phyloP scores from a whole-genome alignment of 139 green algal genomes.

The Coelastrella sp. region DNA sequence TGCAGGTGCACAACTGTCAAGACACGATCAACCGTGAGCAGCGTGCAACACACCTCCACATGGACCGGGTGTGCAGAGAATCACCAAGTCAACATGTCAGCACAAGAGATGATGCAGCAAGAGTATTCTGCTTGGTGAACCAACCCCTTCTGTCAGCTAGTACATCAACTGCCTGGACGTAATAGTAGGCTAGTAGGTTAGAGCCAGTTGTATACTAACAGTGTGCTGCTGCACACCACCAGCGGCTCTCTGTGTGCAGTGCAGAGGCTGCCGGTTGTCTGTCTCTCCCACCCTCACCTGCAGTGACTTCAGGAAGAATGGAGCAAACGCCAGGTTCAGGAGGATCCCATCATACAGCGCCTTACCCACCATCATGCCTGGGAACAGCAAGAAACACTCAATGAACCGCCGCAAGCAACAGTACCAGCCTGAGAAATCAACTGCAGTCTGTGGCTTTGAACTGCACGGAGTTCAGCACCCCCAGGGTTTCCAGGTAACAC shows the following conservation, averaged over 20 bases:
- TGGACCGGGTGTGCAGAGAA: no score
- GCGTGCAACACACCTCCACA: no score
- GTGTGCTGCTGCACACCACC: no score
- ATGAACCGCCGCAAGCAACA: not conserved
- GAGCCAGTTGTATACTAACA: no score
- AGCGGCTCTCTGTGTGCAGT: no score
- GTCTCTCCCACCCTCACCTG: conserved; percentile 51
- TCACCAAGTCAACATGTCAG: no score
- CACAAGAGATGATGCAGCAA: no score
- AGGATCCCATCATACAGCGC: conserved; percentile 88
- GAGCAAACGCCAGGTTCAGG: conserved; percentile 79
- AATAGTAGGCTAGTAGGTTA: no score
- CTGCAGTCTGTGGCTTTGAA: not conserved
- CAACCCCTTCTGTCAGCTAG: no score
- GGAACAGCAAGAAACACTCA: not conserved
- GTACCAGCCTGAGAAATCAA: not conserved
- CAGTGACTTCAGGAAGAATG: conserved; percentile 81
- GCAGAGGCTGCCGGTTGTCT: no score
- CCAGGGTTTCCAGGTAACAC: not conserved
- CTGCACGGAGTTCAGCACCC: not conserved
- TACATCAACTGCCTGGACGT: no score
- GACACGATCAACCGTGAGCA: not conserved
- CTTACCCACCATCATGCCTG: conserved; percentile 76
- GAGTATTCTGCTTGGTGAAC: no score
- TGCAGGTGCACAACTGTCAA: not conserved